Base-by-base conservation (phyloP, 208 protist genomes). In the Acanthamoeba royreba region DNA sequence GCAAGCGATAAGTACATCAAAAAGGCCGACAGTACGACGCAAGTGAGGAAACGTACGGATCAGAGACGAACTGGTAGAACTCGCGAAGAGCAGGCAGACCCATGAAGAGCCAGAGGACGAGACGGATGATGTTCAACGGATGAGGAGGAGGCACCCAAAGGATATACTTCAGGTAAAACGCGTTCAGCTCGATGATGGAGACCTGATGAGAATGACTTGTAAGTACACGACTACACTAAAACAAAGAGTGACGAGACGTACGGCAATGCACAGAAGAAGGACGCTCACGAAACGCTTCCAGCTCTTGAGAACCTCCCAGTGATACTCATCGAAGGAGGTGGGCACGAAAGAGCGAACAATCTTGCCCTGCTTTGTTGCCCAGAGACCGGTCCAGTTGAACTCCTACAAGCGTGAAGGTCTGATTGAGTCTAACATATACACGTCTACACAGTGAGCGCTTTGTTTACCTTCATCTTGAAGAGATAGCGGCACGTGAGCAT, bases 161-260 rank as follows among this genome's bases (percentile, higher is more conserved):
- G 9, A 99, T 96, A 53, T 97, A 96, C 96, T 99, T 99, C 85
- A 99, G 96, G 38, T 98, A 99, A 96, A 99, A 99, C 40, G 98
- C 98, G 94, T 99, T 99, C 28, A 99, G 43, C 86, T 99, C 98
- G 92, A 98, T 96, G 9, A 99, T 13, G 38, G 79, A 81, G 38
- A 97, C 85, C 53, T 96, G 81, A 72, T 45, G 33, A 94, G 9
- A 69, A 40, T 9, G 19, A 93, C 8, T 28, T 22, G 43, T 47
- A 38, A 43, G 19, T 46, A 86, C 28, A 92, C 22, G 31, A 46
- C 19, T 15, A 35, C 88, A 93, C n/a, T 35, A 15, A 45, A 74
- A 4, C 17, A 90, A 17, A 94, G 49, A 52, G 31, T 17, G 31
- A 89, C 17, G 22, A 88, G 15, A 35, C 97, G 96, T 55, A 96